Evolutionary conservation across 1,284 basidiomycete species (phyloP), one percentile per base, ranked within the genome.

Genomic region (Apiotrichum gracile): DNA sequence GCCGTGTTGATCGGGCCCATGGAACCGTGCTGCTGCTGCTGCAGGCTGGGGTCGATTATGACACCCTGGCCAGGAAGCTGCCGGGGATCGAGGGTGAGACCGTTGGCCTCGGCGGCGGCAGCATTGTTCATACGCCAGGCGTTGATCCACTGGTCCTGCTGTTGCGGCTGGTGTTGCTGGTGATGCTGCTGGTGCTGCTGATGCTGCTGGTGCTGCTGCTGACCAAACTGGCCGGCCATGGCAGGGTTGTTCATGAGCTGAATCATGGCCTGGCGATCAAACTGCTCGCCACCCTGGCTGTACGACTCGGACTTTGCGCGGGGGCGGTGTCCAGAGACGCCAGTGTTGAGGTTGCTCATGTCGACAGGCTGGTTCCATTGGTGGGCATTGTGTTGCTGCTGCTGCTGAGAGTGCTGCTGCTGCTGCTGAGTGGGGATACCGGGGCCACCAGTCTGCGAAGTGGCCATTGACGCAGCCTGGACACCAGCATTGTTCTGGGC

Each of bases 281-380:
- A 68, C 13, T 42, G 42, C 14, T 56, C 61, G 14, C 60, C 61
- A 7, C 57, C 60, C 13, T 58, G 52, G 54, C 62, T 63, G 49
- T 64, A 66, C 22, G 72, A 74, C 47, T 74, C 72, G 19, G 72
- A 74, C 52, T 71, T 72, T 2, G 72, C 62, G 22, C 72, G 55
- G 2, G 66, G 66, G 40, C 72, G 64, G 25, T 19, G 24, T 19
- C 29, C 39, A 39, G 44, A 29, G 10, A 40, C n/a, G 44, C 45
- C 39, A 25, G 53, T 25, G 31, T 19, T 19, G 17, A 52, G 35
- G 40, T 31, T 38, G 47, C 35, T 38, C 13, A 53, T 10, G 35
- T 57, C 39, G 25, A 52, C 17, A 27, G 38, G 40, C 27, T 47
- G 45, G 19, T 51, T 29, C 55, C 55, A 59, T 21, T 50, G 41